phyloP scores from a whole-genome alignment of 2,329 filamentous ascomycete genomes.

The Fusarium hainanense region DNA sequence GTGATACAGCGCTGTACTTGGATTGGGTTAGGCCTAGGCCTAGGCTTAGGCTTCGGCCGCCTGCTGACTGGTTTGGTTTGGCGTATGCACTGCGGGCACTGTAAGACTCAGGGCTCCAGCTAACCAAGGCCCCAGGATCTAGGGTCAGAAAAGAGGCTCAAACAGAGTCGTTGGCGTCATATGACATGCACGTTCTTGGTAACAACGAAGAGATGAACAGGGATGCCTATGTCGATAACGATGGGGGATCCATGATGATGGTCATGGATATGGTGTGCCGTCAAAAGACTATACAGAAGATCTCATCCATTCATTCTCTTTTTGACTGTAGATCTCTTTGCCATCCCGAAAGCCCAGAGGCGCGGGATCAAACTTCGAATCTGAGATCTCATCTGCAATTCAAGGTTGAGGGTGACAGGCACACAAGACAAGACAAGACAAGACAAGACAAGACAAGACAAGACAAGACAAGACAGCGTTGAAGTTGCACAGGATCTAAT shows the following conservation, averaged over 20 bases:
- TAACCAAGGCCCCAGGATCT: conserved; percentile 4
- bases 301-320: neutral
- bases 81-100: conserved; percentile 3
- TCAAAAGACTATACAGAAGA: neutral
- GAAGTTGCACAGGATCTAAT: conserved; percentile 28
- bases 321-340: conserved; percentile 11
- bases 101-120: conserved; percentile 2
- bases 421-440: neutral
- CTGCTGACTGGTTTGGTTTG: neutral
- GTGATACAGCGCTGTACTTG: neutral
- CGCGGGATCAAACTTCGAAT: neutral
- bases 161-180: conserved; percentile 41
- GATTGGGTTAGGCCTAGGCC: neutral
- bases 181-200: conserved; percentile 11
- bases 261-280: neutral
- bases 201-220: neutral
- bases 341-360: neutral
- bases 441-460: neutral
- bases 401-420: conserved; percentile 1
- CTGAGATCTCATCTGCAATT: conserved; percentile 6
- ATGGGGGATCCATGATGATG: conserved; percentile 32
- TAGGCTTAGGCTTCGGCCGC: neutral
- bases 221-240: neutral
- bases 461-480: neutral
- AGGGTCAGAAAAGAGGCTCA: conserved; percentile 15